These are phyloP conservation scores for Nephelium lappaceum DNA, from an alignment of 345 rosid genomes.

Conservation along the genomic window DNA sequence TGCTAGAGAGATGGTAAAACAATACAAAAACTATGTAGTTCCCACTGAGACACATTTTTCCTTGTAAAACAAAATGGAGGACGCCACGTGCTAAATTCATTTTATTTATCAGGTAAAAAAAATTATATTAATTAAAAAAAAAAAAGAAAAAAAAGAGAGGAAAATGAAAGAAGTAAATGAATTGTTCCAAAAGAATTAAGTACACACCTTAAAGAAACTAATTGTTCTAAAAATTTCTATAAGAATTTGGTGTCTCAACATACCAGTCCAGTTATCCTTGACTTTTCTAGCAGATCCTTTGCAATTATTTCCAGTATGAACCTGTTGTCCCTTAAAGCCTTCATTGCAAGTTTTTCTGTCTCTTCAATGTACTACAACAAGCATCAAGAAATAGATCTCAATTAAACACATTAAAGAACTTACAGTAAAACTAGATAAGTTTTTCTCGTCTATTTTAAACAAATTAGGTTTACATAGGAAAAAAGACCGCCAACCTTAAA, in stretches of 20 bases:
- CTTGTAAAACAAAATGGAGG: neutral
- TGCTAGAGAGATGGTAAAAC: neutral
- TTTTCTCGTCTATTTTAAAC: neutral
- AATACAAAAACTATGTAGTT: neutral
- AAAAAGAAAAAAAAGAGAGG: neutral
- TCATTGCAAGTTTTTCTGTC: slow-evolving; percentile 92
- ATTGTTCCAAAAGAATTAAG: neutral
- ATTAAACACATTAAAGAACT: neutral
- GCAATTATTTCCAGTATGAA: slow-evolving; percentile 75
- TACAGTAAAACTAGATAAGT: neutral
- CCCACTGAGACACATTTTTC: neutral
- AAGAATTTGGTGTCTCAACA: slow-evolving; percentile 12
- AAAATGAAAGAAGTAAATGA: neutral
- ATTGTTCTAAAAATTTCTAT: neutral
- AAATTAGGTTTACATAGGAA: too few relatives aligned
- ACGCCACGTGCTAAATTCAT: slow-evolving; percentile 2
- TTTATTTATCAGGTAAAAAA: too few relatives aligned
- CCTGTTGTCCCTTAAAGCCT: slow-evolving; percentile 70
- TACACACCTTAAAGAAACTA: neutral
- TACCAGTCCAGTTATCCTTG: slow-evolving; percentile 98
- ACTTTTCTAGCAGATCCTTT: slow-evolving; percentile 64
- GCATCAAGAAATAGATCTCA: slow-evolving; percentile 21
- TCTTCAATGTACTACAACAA: slow-evolving; percentile 82
- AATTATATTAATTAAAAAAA: too few relatives aligned
- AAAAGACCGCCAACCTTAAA: neutral